Evolutionary conservation across 371 early-diverging fungal species (phyloP).

Genomic region (Mortierella sp.): DNA sequence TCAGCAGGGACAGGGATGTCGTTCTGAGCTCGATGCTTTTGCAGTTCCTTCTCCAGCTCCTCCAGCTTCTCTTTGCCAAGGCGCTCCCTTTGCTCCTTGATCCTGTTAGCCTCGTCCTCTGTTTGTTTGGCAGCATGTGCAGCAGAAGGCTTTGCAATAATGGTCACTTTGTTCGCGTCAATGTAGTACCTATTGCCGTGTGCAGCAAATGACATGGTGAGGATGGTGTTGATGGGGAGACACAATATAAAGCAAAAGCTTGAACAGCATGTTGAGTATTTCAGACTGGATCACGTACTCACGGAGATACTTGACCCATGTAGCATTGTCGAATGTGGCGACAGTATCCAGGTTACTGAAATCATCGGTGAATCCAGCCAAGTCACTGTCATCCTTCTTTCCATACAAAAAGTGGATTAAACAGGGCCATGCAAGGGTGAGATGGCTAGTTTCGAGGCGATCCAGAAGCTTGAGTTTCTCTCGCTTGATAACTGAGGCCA

Average conservation of each 20-base stretch:
- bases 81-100: slow-evolving; percentile 62
- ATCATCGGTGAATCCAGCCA: slow-evolving; percentile 61
- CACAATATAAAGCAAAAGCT: neutral
- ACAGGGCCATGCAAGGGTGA: slow-evolving; percentile 50
- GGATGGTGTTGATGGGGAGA: no score
- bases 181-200: slow-evolving; percentile 59
- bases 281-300: slow-evolving; percentile 53
- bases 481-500: slow-evolving; percentile 69
- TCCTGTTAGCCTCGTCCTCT: slow-evolving; percentile 66
- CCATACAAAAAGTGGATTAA: slow-evolving; percentile 70
- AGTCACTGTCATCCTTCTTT: slow-evolving; percentile 61
- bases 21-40: slow-evolving; percentile 66
- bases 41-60: slow-evolving; percentile 60
- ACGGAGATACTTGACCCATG: slow-evolving; percentile 65
- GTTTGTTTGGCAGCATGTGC: slow-evolving; percentile 65
- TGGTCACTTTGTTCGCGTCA: slow-evolving; percentile 62
- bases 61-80: slow-evolving; percentile 65
- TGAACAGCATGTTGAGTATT: neutral
- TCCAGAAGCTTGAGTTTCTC: slow-evolving; percentile 63
- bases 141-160: slow-evolving; percentile 72
- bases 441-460: slow-evolving; percentile 41
- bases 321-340: slow-evolving; percentile 56
- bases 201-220: neutral
- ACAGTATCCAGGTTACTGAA: slow-evolving; percentile 61
- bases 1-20: slow-evolving; percentile 67